Base-by-base conservation (phyloP, 1,139 yeast genomes). In the Pneumocystis wakefieldiae region DNA sequence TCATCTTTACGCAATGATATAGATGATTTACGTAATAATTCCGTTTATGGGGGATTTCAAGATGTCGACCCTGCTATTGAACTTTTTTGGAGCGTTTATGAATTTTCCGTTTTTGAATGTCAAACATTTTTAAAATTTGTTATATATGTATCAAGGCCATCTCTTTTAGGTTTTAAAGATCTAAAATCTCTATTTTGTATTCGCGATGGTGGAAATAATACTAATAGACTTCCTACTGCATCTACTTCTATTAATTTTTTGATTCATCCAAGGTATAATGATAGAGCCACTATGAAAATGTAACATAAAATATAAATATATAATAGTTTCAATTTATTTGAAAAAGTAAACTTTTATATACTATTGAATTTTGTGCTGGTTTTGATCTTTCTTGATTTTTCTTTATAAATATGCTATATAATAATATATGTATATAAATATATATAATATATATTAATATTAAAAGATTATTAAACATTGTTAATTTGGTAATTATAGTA, bases 241-340 rank as follows among this genome's bases (percentile, higher is more conserved):
- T 62, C 65, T 37, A 92, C 99, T 0, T 92, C 98, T 77, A 89
- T 90, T 36, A 94, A 92, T 71, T 74, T 92, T 65, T 76, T 92
- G 66, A 90, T 87, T 70, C 74, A 94, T 58, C 98, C 98, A 0
- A 86, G 88, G 71, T 92, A 92, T 72, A 75, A 76, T 67, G 77
- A 86, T 70, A 87, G 84, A 71, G 74, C 77, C 60, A 62, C 80
- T 2, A 74, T 92, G 61, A 78, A 80, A 64, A 75, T 79, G 63
- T 57, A 57, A 57, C 29, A 24, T 24, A 48, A 24, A 24, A 12
- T 8, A 48, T 24, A 41, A 17, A 48, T 17, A 17, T 15, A 6
- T 48, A 48, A 48, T 24, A n/a, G 8, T 48, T 5, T 48, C 24
- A 48, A 48, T 48, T 24, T 8, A 14, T 5, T 32, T 24, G 28